phyloP scores from a whole-genome alignment of 306 rosid genomes.

The Medicago ruthenica region DNA sequence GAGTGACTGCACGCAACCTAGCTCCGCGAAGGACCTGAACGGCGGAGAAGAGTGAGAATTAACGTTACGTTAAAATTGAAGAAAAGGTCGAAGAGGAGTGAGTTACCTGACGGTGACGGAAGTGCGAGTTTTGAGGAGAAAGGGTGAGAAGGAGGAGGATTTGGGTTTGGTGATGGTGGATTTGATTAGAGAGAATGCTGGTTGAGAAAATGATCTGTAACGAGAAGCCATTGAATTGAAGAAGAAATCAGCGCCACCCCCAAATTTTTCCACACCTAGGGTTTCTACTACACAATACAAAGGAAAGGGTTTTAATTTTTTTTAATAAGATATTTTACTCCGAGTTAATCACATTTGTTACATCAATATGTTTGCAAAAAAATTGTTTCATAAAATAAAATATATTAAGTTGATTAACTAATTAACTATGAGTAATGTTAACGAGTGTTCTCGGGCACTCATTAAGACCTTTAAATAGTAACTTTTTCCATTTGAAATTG shows the following conservation, averaged over 20 bases:
- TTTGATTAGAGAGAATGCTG: conserved; percentile 63
- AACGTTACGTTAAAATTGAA: conserved; percentile 18
- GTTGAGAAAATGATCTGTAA: conserved; percentile 72
- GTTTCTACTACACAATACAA: conserved; percentile 10
- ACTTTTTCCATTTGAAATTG: too few relatives aligned
- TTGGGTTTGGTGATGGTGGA: conserved; percentile 59
- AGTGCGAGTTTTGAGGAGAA: conserved; percentile 53
- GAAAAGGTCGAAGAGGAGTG: conserved; percentile 11
- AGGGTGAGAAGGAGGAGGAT: conserved; percentile 52
- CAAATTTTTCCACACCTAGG: conserved; percentile 14
- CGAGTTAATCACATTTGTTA: too few relatives aligned
- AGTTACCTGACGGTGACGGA: conserved; percentile 61
- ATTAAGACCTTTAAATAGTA: too few relatives aligned
- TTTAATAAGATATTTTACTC: too few relatives aligned
- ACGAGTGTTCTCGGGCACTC: too few relatives aligned
- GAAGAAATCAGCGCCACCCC: conserved; percentile 13
- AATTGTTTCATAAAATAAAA: too few relatives aligned
- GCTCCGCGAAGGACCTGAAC: conserved; percentile 60
- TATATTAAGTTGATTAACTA: too few relatives aligned
- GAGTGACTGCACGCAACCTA: conserved; percentile 76
- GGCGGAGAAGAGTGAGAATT: neutral
- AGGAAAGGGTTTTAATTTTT: conserved; percentile 42
- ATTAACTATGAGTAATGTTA: too few relatives aligned
- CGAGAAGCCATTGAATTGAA: conserved; percentile 87
- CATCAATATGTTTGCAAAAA: too few relatives aligned